Evolutionary conservation across 768 basidiomycete species (phyloP), one percentile per base, ranked within the genome.

Genomic region (Pisolithus orientalis): DNA sequence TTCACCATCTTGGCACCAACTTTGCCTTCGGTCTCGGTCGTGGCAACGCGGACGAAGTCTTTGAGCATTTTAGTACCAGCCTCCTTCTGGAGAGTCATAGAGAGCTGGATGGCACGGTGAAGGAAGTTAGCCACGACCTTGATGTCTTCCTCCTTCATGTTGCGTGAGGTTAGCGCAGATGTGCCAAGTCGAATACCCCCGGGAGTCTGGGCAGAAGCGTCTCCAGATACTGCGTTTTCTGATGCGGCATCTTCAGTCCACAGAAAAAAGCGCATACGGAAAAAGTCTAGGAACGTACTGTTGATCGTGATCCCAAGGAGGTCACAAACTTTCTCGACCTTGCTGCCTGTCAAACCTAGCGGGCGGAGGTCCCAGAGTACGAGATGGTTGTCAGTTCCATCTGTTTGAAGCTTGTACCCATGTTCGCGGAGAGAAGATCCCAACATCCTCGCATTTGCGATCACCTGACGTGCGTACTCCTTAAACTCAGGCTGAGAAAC

Each of bases 261-360:
- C 7, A 16, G n/a, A 9, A 34, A 52, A 47, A 44, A 57, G 16
- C 47, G 24, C 2, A 39, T 16, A 14, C 4, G 34, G 38, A 37
- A 5, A 28, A 47, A 50, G 13, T 25, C 45, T 24, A 47, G 31
- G 3, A 29, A 71, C 87, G 61, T 59, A 91, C 90, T 93, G 76
- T 94, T 93, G 72, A 97, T 92, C 31, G 94, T 97, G 68, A 98
- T 96, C 53, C 92, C 92, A 70, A 92, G 83, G 47, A 96, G 78
- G 68, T 98, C 95, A 70, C 96, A 96, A 60, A 99, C 83, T 78
- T 96, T 97, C 79, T 97, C 95, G 53, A 99, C 84, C 74, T 98
- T 98, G 77, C 86, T 90, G 47, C 96, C 96, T n/a, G 96, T 97
- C 66, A 98, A 75, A 46, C 91, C 89, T 57, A 96, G 78, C 29